These are phyloP conservation scores for Xenosphaeropsis pyriputrescens DNA, from an alignment of 2,329 filamentous ascomycete genomes.

Conservation along the genomic window DNA sequence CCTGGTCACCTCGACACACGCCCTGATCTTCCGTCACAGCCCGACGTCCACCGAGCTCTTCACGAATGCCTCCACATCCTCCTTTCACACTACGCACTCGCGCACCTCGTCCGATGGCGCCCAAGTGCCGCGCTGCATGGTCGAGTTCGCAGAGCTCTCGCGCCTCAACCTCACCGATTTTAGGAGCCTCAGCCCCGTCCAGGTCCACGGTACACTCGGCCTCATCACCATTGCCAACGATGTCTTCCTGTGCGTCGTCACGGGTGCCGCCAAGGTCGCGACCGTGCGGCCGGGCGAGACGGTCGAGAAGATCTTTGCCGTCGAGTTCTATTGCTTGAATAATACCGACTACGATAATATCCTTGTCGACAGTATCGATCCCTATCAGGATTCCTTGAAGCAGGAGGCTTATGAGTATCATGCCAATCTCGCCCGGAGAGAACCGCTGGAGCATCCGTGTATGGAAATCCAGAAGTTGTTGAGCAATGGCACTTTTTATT, in stretches of 20 bases:
- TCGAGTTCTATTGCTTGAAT: constrained; percentile 90
- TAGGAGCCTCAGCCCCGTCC: constrained; percentile 56
- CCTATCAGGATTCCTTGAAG: constrained; percentile 10
- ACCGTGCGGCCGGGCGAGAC: constrained; percentile 78
- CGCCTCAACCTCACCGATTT: constrained; percentile 61
- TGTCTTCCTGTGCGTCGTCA: constrained; percentile 85
- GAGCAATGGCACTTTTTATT: constrained; percentile 91
- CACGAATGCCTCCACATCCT: constrained; percentile 41
- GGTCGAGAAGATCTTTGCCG: constrained; percentile 71
- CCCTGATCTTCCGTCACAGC: constrained; percentile 73
- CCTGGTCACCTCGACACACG: constrained; percentile 64
- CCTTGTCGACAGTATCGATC: constrained; percentile 29
- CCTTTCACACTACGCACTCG: constrained; percentile 29
- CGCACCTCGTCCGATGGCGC: constrained; percentile 17
- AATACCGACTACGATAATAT: constrained; percentile 75
- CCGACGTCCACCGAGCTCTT: constrained; percentile 41
- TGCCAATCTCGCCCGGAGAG: constrained; percentile 44
- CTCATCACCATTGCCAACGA: constrained; percentile 72
- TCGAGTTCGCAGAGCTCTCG: constrained; percentile 61
- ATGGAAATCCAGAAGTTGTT: constrained; percentile 82
- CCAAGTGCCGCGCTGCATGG: constrained; percentile 47
- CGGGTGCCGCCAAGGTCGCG: constrained; percentile 62
- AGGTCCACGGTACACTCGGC: constrained; percentile 75
- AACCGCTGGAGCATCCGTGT: constrained; percentile 77
- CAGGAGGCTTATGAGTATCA: constrained; percentile 23